Conservation (phyloP, 2,329 filamentous ascomycete genomes). For the Colletotrichum sp. region DNA sequence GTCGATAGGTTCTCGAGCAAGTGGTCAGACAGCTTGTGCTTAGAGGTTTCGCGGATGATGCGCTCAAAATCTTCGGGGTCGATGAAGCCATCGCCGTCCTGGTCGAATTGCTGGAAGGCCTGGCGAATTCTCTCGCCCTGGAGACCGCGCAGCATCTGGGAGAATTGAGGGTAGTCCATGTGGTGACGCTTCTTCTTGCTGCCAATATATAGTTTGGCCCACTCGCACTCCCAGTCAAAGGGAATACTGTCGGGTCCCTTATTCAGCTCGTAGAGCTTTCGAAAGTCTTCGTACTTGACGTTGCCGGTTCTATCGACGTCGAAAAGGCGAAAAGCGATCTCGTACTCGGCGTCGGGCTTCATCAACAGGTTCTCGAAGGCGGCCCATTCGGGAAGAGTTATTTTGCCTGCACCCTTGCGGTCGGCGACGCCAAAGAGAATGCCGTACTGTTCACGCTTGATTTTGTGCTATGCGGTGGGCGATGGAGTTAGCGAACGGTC, state of each 20-base stretch:
- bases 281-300: constrained; percentile 90
- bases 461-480: constrained; percentile 81
- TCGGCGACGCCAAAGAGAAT: constrained; percentile 94
- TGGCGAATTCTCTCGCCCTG: constrained; percentile 96
- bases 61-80: constrained; percentile 94
- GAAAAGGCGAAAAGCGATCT: constrained; percentile 97
- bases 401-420: constrained; percentile 72
- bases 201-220: constrained; percentile 94
- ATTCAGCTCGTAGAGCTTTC: constrained; percentile 84
- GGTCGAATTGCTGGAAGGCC: constrained; percentile 91
- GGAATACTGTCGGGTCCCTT: constrained; percentile 85
- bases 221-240: constrained; percentile 97
- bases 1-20: constrained; percentile 89
- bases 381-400: constrained; percentile 86
- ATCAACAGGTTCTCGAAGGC: constrained; percentile 92
- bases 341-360: constrained; percentile 97
- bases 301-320: constrained; percentile 83
- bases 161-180: constrained; percentile 95
- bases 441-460: constrained; percentile 92
- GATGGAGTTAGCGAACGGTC: neutral
- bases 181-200: constrained; percentile 86
- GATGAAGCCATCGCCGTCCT: constrained; percentile 92
- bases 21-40: constrained; percentile 97
- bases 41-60: constrained; percentile 91
- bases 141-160: constrained; percentile 94